Evolutionary conservation across 1,284 basidiomycete species (phyloP).

Genomic region (Naganishia liquefaciens): DNA sequence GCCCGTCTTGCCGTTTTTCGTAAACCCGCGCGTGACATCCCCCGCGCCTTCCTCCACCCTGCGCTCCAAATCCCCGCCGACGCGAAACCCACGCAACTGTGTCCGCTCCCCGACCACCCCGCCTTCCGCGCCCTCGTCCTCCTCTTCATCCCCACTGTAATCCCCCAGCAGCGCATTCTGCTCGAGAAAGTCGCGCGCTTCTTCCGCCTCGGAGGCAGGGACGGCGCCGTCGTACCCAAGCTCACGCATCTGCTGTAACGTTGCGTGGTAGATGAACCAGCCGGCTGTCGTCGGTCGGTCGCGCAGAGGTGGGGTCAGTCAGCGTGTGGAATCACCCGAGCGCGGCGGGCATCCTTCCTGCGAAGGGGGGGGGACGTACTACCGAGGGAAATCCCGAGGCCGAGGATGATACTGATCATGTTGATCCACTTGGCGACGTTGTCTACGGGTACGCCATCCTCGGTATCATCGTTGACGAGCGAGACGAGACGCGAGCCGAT

Average conservation of each 20-base stretch:
- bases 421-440: constrained; percentile 52
- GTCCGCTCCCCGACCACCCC: not conserved
- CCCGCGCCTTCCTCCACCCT: not conserved
- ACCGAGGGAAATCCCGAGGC: constrained; percentile 41
- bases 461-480: constrained; percentile 38
- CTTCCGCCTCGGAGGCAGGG: constrained; percentile 41
- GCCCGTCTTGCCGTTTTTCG: not conserved
- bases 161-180: constrained; percentile 33
- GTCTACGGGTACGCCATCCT: constrained; percentile 26
- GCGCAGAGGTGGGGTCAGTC: not conserved
- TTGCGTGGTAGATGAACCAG: constrained; percentile 51
- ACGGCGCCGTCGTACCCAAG: constrained; percentile 38
- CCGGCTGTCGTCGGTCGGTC: too few species aligned
- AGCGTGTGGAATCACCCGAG: too few species aligned
- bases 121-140: not conserved
- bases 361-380: constrained; percentile 10
- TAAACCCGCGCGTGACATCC: constrained; percentile 16
- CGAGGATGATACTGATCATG: constrained; percentile 44
- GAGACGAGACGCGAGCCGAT: constrained; percentile 52
- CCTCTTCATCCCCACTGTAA: constrained; percentile 27
- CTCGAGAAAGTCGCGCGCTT: constrained; percentile 31
- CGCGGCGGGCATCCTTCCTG: not conserved
- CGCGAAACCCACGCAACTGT: not conserved
- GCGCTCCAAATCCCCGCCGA: constrained; percentile 10
- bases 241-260: constrained; percentile 50